These are phyloP conservation scores for Microcyclospora tardicrescens DNA, from an alignment of 2,329 filamentous ascomycete species.

Conservation along the genomic window DNA sequence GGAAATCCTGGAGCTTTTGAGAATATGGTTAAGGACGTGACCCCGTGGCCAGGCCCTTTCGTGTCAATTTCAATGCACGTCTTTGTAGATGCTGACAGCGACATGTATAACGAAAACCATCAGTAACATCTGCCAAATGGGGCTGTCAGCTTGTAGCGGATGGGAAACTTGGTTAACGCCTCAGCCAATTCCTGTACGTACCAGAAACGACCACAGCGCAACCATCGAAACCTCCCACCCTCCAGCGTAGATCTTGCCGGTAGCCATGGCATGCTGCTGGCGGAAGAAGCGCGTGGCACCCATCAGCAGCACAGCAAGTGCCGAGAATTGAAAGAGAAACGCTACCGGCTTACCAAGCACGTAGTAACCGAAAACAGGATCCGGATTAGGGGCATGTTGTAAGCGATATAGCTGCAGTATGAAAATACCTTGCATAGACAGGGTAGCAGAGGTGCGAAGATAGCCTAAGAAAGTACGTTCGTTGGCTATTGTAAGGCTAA, in stretches of 20 bases:
- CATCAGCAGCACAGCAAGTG: slow-evolving; percentile 38
- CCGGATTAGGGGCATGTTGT: slow-evolving; percentile 35
- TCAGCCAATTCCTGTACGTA: slow-evolving; percentile 25
- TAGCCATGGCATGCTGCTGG: slow-evolving; percentile 45
- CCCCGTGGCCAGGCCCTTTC: no score
- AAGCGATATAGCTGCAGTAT: slow-evolving; percentile 56
- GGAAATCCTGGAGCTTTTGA: no score
- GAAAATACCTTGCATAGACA: slow-evolving; percentile 53
- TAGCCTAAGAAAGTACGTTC: slow-evolving; percentile 65
- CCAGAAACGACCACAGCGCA: slow-evolving; percentile 33
- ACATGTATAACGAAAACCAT: slow-evolving; percentile 13
- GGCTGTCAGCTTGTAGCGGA: not conserved
- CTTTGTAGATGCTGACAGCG: slow-evolving; percentile 8
- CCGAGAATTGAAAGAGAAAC: slow-evolving; percentile 35
- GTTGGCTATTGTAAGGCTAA: slow-evolving; percentile 40
- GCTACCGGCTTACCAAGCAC: slow-evolving; percentile 48
- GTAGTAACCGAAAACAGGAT: slow-evolving; percentile 44
- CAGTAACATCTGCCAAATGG: slow-evolving; percentile 7
- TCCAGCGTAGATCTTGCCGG: slow-evolving; percentile 44
- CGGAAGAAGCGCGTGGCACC: slow-evolving; percentile 48
- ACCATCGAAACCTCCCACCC: slow-evolving; percentile 46
- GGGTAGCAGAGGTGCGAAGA: slow-evolving; percentile 54
- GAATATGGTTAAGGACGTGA: no score
- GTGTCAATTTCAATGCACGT: no score
- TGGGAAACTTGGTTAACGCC: not conserved